Evolutionary conservation across 352 stramenopile species (phyloP).

Genomic region (Lagenidium giganteum): DNA sequence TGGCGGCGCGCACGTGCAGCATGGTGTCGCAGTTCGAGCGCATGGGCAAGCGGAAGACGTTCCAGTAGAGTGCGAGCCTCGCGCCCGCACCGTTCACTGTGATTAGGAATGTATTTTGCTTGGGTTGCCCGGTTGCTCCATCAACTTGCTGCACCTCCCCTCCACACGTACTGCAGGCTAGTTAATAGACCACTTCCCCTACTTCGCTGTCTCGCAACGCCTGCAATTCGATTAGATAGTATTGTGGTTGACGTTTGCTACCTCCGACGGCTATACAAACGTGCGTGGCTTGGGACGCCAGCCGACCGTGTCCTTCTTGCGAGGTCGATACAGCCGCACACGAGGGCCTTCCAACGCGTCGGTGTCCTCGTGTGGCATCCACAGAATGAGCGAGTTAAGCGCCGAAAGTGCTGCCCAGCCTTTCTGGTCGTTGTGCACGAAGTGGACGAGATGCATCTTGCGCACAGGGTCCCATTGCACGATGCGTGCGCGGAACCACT

Average conservation of each 20-base stretch:
- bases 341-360: slow-evolving; percentile 37
- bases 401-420: slow-evolving; percentile 36
- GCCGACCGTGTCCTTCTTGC: slow-evolving; percentile 31
- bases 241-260: too few relatives aligned
- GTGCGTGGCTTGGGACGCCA: slow-evolving; percentile 57
- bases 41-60: slow-evolving; percentile 78
- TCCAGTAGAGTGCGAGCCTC: too few relatives aligned
- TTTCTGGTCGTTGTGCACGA: slow-evolving; percentile 39
- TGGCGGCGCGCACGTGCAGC: slow-evolving; percentile 89
- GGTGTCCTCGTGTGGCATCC: slow-evolving; percentile 43
- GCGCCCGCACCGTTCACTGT: too few relatives aligned
- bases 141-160: too few relatives aligned
- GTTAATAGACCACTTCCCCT: too few relatives aligned
- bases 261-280: too few relatives aligned
- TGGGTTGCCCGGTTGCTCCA: neutral
- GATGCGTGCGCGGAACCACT: slow-evolving; percentile 56
- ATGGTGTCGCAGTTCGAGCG: slow-evolving; percentile 85
- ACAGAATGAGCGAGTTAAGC: slow-evolving; percentile 55
- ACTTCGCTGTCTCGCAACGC: too few relatives aligned
- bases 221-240: too few relatives aligned
- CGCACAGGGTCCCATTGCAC: slow-evolving; percentile 51
- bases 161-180: too few relatives aligned
- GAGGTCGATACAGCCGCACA: slow-evolving; percentile 42
- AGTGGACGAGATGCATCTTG: slow-evolving; percentile 53
- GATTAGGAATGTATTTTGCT: slow-evolving; percentile 1